Conservation (phyloP, 148 eudicot species). For the Fallopia convolvulus region DNA sequence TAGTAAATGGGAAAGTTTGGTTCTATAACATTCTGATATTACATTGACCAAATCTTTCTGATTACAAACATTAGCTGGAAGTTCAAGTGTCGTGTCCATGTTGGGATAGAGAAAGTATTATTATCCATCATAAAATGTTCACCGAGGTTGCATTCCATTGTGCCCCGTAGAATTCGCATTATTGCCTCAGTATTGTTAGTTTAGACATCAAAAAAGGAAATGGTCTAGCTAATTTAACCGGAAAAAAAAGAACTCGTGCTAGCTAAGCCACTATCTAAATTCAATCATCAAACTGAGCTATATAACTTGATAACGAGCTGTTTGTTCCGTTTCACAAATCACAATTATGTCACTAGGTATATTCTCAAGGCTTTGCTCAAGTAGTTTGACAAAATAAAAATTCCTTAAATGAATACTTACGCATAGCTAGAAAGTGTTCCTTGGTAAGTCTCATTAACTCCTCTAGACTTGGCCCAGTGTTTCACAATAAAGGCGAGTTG, state of each 20-base stretch:
- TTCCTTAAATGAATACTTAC: constrained; percentile 37
- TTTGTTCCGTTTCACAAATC: not conserved
- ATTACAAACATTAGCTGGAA: not conserved
- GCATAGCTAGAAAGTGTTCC: constrained; percentile 98
- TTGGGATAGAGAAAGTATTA: not conserved
- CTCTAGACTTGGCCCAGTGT: constrained; percentile 97
- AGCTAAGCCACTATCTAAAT: not conserved
- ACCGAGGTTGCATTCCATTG: not conserved
- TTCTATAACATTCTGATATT: not conserved
- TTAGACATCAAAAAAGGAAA: not conserved
- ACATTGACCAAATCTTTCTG: not conserved
- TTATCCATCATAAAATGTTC: not conserved
- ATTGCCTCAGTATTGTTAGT: not conserved
- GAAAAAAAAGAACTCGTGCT: not conserved
- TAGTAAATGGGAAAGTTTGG: not conserved
- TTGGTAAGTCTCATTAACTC: constrained; percentile 86
- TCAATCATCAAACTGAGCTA: not conserved
- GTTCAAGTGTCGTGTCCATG: not conserved
- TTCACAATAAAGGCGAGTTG: constrained; percentile 92
- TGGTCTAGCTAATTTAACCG: not conserved
- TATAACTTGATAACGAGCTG: not conserved
- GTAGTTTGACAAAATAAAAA: not conserved
- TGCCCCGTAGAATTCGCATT: not conserved
- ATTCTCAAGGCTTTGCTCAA: not conserved
- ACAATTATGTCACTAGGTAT: not conserved